Percentiles rank a stretch among this genome's conserved stretches.
Conservation (phyloP, 805 yeast genomes). For the Grigorovia transvaalensis region DNA sequence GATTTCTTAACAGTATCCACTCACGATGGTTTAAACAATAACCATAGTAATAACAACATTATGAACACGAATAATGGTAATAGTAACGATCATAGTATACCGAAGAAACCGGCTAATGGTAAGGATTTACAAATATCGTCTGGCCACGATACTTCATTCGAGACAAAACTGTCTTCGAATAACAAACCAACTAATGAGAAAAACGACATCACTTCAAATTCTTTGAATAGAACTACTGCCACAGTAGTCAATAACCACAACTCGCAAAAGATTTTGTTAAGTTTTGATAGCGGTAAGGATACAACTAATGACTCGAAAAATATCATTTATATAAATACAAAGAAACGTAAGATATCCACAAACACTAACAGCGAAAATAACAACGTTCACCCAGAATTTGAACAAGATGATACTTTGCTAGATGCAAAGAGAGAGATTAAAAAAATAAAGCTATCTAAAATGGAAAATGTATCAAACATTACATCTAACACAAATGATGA, state of each 20-base stretch:
- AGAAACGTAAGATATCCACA: not conserved
- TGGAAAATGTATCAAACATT: not conserved
- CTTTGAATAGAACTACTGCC: not conserved
- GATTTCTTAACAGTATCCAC: not conserved
- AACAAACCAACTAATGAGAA: not conserved
- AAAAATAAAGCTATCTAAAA: not conserved
- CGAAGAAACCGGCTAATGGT: not conserved
- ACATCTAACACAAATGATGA: not conserved
- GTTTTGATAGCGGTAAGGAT: not conserved
- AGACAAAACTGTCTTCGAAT: not conserved
- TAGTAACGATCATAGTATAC: not conserved
- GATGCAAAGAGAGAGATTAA: not conserved
- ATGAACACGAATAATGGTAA: not conserved
- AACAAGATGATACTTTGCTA: not conserved
- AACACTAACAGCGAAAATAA: not conserved
- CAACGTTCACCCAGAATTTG: not conserved
- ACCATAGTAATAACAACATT: not conserved
- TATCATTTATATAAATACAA: not conserved
- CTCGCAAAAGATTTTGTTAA: not conserved
- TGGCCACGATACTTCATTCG: not conserved
- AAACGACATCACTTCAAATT: not conserved
- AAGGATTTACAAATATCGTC: not conserved
- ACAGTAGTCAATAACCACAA: not conserved
- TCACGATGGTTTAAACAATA: not conserved
- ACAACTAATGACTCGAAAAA: not conserved